Evolutionary conservation across 257 asterid species (phyloP), one percentile per base, ranked within the genome.

Genomic region (Sherardia arvensis): DNA sequence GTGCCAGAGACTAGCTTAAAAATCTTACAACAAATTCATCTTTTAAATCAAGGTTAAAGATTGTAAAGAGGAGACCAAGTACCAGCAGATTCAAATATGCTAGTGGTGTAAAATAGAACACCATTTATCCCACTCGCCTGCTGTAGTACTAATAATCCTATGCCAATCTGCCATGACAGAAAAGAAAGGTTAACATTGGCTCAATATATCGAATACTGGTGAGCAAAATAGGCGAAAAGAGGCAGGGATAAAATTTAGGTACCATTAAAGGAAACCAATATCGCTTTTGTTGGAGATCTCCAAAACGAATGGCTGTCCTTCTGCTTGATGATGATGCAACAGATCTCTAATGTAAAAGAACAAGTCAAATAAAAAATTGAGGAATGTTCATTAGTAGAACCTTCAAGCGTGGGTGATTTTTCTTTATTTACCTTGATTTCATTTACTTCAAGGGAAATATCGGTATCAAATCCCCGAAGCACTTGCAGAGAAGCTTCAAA

Each of bases 251-350:
- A 64, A 68, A 61, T 1, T 14, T 60, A 62, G 54, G 23, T 64
- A 91, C 98, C 98, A 91, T 88, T 34, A 91, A 78, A 59, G 98
- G 98, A 25, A 86, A 79, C 98, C 98, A 91, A 73, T 91, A 91
- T 91, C 98, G 78, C 85, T 80, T 83, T 73, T 76, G 72, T 73
- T 83, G 84, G 72, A 91, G 84, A 66, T 91, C 98, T 20, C 88
- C 92, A 65, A 91, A 88, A 62, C 83, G 84, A 36, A 91, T 79
- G 47, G 98, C 66, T 21, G 90, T 63, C 80, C 93, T 83, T 80
- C 95, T 82, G 77, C 73, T 83, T 2, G 96, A 73, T 73, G 98
- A 84, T 71, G 90, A 84, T 71, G 90, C 94, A 56, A 91, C 87
- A 47, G 98, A 85, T 65, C 96, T 85, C 98, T 91, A 79, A 63